These are phyloP conservation scores for Ganoderma meredithae DNA, from an alignment of 1,284 basidiomycete genomes.

Conservation along the genomic window DNA sequence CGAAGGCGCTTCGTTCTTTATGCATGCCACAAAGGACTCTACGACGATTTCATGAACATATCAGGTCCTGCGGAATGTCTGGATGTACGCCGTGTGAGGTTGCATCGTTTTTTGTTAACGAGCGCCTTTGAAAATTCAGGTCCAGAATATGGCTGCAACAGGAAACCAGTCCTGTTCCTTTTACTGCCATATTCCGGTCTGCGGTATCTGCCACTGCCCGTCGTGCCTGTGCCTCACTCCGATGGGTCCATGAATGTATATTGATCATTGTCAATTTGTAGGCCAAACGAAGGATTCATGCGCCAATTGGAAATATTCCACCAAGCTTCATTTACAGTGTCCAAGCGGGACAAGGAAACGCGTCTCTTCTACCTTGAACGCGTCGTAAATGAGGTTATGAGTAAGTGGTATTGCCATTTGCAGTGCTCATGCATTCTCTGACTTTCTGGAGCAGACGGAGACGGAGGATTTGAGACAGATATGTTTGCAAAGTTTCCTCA, in stretches of 20 bases:
- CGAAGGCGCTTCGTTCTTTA: no score
- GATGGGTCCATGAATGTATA: neutral
- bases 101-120: no score
- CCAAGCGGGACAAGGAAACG: constrained; percentile 71
- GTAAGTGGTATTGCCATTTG: constrained; percentile 51
- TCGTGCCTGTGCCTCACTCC: no score
- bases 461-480: constrained; percentile 67
- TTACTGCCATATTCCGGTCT: no score
- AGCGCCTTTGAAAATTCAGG: no score
- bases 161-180: no score
- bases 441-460: constrained; percentile 63
- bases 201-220: no score
- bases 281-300: constrained; percentile 83
- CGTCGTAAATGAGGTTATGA: constrained; percentile 77
- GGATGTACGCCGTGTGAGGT: no score
- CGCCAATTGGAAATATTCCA: constrained; percentile 83
- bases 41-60: no score
- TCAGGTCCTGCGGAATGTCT: no score
- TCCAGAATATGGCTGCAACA: no score
- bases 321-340: constrained; percentile 73
- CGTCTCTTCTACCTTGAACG: constrained; percentile 85
- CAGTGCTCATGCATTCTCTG: neutral
- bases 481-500: constrained; percentile 82
- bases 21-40: no score
- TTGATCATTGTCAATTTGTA: constrained; percentile 39